Conservation (phyloP, 495 filamentous ascomycete species). For the Xanthoparmelia taractica region DNA sequence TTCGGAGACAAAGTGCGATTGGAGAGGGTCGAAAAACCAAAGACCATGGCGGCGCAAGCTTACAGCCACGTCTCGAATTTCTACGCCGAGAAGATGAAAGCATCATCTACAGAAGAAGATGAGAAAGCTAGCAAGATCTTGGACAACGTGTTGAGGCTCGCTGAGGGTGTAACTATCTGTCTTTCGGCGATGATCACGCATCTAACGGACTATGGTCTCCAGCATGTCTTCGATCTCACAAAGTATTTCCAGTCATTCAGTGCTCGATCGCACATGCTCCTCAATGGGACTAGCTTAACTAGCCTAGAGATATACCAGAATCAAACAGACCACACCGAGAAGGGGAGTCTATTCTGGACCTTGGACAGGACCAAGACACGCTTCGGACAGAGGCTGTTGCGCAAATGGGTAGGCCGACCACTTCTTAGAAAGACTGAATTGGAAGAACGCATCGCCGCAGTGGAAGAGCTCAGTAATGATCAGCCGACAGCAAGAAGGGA, state of each 20-base stretch:
- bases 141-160: slow-evolving; percentile 76
- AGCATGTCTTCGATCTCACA: slow-evolving; percentile 94
- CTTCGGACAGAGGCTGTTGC: slow-evolving; percentile 78
- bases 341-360: slow-evolving; percentile 92
- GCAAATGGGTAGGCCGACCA: slow-evolving; percentile 93
- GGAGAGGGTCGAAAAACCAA: slow-evolving; percentile 66
- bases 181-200: slow-evolving; percentile 96
- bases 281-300: slow-evolving; percentile 91
- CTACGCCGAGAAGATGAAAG: slow-evolving; percentile 81
- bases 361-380: slow-evolving; percentile 86
- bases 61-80: slow-evolving; percentile 90
- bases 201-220: slow-evolving; percentile 83
- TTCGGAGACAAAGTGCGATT: slow-evolving; percentile 87
- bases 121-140: slow-evolving; percentile 53
- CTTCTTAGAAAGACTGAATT: slow-evolving; percentile 70
- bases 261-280: slow-evolving; percentile 86
- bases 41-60: slow-evolving; percentile 74
- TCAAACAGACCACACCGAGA: slow-evolving; percentile 75
- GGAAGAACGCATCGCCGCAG: slow-evolving; percentile 76
- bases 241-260: slow-evolving; percentile 98
- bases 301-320: slow-evolving; percentile 96
- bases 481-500: slow-evolving; percentile 59
- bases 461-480: slow-evolving; percentile 77
- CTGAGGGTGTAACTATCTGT: slow-evolving; percentile 82
- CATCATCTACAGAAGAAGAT: slow-evolving; percentile 42